Evolutionary conservation across 1,139 yeast genomes (phyloP).

Genomic region (Pichiaceae sp.): DNA sequence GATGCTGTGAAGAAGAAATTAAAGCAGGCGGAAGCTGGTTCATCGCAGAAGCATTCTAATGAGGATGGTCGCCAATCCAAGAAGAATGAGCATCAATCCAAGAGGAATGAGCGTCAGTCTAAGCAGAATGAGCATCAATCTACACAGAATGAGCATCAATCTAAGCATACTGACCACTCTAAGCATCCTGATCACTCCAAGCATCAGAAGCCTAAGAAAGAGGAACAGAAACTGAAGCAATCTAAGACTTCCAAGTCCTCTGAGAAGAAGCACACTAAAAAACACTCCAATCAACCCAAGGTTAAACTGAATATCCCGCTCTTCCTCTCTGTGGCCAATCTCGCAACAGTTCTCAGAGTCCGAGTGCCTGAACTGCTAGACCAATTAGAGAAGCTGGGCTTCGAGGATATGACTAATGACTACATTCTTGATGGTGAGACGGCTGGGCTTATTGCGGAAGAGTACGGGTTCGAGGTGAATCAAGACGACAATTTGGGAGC

Average conservation of each 20-base stretch:
- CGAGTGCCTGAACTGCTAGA: slow-evolving; percentile 52
- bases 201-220: slow-evolving; percentile 2
- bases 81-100: too few species aligned
- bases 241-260: too few species aligned
- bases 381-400: slow-evolving; percentile 63
- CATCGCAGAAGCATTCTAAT: too few species aligned
- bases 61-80: too few species aligned
- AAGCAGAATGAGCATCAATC: too few species aligned
- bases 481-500: slow-evolving; percentile 52
- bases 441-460: slow-evolving; percentile 81
- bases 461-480: slow-evolving; percentile 65
- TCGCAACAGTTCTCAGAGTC: slow-evolving; percentile 63
- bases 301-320: slow-evolving; percentile 51
- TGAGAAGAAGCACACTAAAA: not conserved
- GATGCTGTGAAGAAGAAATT: too few species aligned
- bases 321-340: slow-evolving; percentile 64
- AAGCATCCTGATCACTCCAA: slow-evolving; percentile 1
- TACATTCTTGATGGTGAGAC: slow-evolving; percentile 81
- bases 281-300: slow-evolving; percentile 7
- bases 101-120: too few species aligned
- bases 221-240: not conserved
- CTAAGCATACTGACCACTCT: not conserved
- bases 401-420: slow-evolving; percentile 65
- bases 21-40: too few species aligned
- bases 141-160: too few species aligned